Evolutionary conservation across 495 filamentous ascomycete genomes (phyloP), one percentile per base, ranked within the genome.

Genomic region (Cercophora sp.): DNA sequence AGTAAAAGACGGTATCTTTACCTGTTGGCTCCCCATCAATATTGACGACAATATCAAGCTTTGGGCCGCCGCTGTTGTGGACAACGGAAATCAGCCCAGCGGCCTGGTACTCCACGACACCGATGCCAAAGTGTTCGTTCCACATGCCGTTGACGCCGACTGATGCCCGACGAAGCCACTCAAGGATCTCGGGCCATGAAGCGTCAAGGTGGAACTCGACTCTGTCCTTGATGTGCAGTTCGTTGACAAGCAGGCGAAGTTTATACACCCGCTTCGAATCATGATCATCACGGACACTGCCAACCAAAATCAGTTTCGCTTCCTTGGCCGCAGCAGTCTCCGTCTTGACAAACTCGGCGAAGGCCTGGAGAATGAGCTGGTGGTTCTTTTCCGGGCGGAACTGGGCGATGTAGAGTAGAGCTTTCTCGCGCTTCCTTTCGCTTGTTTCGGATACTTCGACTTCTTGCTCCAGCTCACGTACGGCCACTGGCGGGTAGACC

Each of bases 51-150:
- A 98, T 97, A 66, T 98, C 94, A 58, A 86, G 63, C 66, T 91
- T 92, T 8, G 93, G 93, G 3, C 93, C 93, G 6, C 94, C 93
- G 15, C 84, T 88, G 63, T 96, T 79, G 60, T 97, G 90, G 4
- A 96, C 94, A 0, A 98, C 91, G 32, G 83, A 81, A 46, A 98
- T 87, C 27, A 98, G 72, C 0, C 93, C 93, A 0, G 93, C 94
- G 6, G 93, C 93, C 68, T 96, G 93, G 63, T 98, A 98, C 72
- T 98, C 93, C 5, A 98, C 93, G 15, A 97, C 91, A 4, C 93
- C 93, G 55, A 98, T 98, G 15, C 93, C 94, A 63, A 97, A 98
- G 69, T 98, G 93, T 71, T 98, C 93, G 63, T 96, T 97, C 93
- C 94, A 98, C 93, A 98, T 98, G 49, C 84, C 91, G 61, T 98